Conservation (phyloP, 2,329 filamentous ascomycete species). For the Venturia oleaginea region DNA sequence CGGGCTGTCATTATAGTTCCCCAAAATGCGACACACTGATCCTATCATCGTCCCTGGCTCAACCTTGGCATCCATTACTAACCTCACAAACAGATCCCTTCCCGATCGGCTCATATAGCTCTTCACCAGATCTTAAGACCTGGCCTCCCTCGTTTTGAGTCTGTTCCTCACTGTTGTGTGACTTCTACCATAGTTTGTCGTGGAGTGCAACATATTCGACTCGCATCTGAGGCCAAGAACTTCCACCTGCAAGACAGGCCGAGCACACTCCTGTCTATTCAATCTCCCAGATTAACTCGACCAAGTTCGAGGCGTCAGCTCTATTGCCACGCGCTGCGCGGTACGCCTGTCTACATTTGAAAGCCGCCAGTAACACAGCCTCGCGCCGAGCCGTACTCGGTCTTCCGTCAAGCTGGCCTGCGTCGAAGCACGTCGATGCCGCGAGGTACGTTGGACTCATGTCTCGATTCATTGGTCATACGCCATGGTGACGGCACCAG, state of each 20-base stretch:
- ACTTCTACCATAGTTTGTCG: not conserved
- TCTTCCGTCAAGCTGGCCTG: conserved; percentile 5
- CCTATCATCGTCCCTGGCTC: not conserved
- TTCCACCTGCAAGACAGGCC: not conserved
- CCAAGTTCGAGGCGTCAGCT: not conserved
- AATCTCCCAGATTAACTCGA: not conserved
- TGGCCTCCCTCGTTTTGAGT: not conserved
- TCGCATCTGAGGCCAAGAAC: not conserved
- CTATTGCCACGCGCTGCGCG: not conserved
- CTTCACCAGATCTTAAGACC: conserved; percentile 5
- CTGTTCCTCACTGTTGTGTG: not conserved
- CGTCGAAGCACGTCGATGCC: conserved; percentile 5
- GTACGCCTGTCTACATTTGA: not conserved
- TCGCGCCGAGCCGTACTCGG: conserved; percentile 2
- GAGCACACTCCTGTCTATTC: conserved; percentile 2
- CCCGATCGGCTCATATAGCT: not conserved
- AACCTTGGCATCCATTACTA: not conserved
- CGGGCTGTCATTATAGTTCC: conserved; percentile 1
- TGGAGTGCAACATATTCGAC: not conserved
- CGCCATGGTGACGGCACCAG: not conserved
- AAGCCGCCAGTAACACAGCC: conserved; percentile 6
- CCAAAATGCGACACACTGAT: conserved; percentile 6
- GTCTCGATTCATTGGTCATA: not conserved
- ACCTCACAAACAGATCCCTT: conserved; percentile 1
- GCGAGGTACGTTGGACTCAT: not conserved